Evolutionary conservation across 2,329 filamentous ascomycete genomes (phyloP).

Genomic region (Arthroderma sp.): DNA sequence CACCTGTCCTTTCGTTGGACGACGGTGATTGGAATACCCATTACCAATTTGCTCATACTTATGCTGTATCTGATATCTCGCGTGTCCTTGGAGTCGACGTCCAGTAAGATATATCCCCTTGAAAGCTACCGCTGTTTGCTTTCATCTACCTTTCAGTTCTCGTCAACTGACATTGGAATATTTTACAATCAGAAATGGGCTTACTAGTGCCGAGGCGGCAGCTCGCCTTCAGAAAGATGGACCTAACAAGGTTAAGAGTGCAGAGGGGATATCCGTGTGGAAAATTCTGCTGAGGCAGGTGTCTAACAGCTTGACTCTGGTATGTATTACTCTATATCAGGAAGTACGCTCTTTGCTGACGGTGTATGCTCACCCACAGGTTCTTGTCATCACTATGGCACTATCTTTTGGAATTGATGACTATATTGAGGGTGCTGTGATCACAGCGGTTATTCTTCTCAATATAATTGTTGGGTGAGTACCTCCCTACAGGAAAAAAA

Average conservation of each 20-base stretch:
- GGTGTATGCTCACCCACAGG: constrained; percentile 30
- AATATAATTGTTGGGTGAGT: constrained; percentile 42
- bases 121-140: not conserved
- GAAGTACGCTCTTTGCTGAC: too few species aligned
- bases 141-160: not conserved
- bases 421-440: constrained; percentile 46
- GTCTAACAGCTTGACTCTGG: constrained; percentile 62
- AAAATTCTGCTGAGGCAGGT: constrained; percentile 65
- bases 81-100: constrained; percentile 14
- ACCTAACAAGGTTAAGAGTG: constrained; percentile 57
- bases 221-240: constrained; percentile 54
- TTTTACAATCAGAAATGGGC: constrained; percentile 39
- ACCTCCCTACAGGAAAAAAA: not conserved
- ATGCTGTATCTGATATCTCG: constrained; percentile 13
- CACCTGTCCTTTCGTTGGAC: constrained; percentile 4
- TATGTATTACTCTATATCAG: constrained; percentile 17
- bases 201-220: constrained; percentile 49
- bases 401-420: constrained; percentile 43
- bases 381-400: constrained; percentile 63
- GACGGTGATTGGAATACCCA: constrained; percentile 6
- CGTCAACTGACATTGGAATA: too few species aligned
- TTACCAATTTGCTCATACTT: constrained; percentile 16
- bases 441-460: constrained; percentile 45
- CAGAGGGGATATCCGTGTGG: constrained; percentile 59
- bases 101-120: constrained; percentile 11